These are phyloP conservation scores for Agrostemma githago DNA, from an alignment of 148 eudicot genomes.

Conservation along the genomic window DNA sequence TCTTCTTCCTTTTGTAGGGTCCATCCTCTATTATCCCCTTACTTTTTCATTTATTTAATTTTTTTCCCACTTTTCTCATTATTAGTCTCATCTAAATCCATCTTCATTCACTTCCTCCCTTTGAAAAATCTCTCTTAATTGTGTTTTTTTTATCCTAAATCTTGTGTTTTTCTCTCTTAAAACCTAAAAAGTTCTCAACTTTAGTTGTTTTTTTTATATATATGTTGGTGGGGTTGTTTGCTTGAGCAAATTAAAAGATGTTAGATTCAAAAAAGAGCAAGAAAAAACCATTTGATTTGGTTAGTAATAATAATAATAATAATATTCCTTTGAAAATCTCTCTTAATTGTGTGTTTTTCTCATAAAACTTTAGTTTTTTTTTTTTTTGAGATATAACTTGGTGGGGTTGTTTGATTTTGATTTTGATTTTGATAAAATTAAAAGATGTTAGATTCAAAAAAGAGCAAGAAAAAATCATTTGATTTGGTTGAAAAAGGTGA, in stretches of 20 bases:
- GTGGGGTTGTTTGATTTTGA: no score
- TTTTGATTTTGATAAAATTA: no score
- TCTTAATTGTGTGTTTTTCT: no score
- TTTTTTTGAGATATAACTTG: no score
- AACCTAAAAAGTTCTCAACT: background rate
- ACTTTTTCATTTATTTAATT: constrained; percentile 2
- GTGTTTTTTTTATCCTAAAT: no score
- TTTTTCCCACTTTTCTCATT: constrained; percentile 1
- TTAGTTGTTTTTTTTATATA: background rate
- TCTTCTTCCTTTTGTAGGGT: constrained; percentile 18
- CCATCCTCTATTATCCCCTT: constrained; percentile 8
- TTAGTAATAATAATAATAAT: background rate
- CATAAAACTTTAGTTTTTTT: no score
- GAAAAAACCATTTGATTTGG: constrained; percentile 19
- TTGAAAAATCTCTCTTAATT: background rate
- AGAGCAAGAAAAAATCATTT: constrained; percentile 15
- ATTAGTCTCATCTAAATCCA: background rate
- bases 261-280: background rate
- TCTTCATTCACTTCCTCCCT: background rate
- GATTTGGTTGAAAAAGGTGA: constrained; percentile 2
- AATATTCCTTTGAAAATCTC: no score
- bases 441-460: background rate
- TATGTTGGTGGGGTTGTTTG: background rate
- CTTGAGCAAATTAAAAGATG: background rate
- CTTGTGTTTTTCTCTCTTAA: background rate